Evolutionary conservation across 169 alveolate species (phyloP).

Genomic region (Babesia ovis): DNA sequence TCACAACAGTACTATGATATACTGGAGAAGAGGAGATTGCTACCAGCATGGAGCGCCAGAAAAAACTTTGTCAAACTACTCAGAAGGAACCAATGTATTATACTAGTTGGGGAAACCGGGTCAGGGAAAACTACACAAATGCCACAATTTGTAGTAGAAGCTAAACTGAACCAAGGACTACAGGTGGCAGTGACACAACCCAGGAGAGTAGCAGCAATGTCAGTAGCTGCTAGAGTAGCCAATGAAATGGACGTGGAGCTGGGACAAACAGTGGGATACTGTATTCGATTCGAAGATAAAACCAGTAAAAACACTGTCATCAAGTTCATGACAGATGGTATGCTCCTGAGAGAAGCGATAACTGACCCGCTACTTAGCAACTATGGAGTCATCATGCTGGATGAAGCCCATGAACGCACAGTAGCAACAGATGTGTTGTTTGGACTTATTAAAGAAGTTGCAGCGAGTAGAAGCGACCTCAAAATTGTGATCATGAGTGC

Average conservation of each 20-base stretch:
- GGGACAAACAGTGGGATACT: slow-evolving; percentile 97
- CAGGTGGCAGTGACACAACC: slow-evolving; percentile 98
- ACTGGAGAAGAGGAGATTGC: slow-evolving; percentile 77
- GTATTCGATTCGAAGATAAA: slow-evolving; percentile 97
- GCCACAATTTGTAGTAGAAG: slow-evolving; percentile 92
- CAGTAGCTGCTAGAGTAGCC: slow-evolving; percentile 98
- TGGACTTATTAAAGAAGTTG: slow-evolving; percentile 94
- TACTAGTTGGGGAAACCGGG: slow-evolving; percentile 96
- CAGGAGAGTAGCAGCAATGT: slow-evolving; percentile 99
- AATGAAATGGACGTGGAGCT: slow-evolving; percentile 95
- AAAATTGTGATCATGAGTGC: slow-evolving; percentile 97
- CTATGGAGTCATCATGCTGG: slow-evolving; percentile 92
- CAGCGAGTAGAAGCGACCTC: slow-evolving; percentile 84
- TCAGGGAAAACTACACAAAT: slow-evolving; percentile 98
- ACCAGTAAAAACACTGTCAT: slow-evolving; percentile 85
- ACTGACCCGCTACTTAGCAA: slow-evolving; percentile 86
- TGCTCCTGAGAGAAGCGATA: slow-evolving; percentile 96
- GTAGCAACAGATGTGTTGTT: slow-evolving; percentile 95
- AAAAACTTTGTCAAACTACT: slow-evolving; percentile 82
- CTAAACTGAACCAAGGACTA: slow-evolving; percentile 78
- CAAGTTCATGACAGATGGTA: slow-evolving; percentile 98
- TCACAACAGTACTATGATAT: slow-evolving; percentile 77
- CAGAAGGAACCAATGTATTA: slow-evolving; percentile 72
- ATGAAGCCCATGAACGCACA: slow-evolving; percentile 99
- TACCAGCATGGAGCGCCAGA: slow-evolving; percentile 89